Base-by-base conservation (phyloP, 345 rosid genomes). In the Syzygium grande region DNA sequence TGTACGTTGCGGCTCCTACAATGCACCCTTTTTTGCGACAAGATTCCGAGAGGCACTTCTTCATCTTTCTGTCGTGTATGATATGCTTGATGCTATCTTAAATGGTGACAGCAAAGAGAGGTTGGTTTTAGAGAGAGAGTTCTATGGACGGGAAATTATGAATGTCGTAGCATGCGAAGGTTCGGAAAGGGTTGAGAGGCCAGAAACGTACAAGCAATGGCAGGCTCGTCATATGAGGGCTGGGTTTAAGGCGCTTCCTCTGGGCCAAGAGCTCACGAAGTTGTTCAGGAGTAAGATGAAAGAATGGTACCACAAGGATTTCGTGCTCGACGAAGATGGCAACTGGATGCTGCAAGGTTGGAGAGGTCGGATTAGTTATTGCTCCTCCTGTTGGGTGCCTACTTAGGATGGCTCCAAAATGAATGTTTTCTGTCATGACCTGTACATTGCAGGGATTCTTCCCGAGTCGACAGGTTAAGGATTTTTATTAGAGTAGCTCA, bases 161-260 rank as follows among this genome's bases (percentile, higher is more conserved):
- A 96, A 94, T 56, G 93, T 92, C 27, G 87, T 97, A 84, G 97
- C 99, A 0, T 95, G 96, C 29, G 99, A 97, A 92, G 98, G 98
- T 10, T 29, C 87, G 5, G 98, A 93, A 77, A 94, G 99, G 92
- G 91, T 92, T 1, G 97, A 94, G 91, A 94, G 99, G 90, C 98
- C 99, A 0, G 99, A 96, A 93, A 93, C 95, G 23, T 94, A 95
- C 91, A 97, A 92, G 92, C 99, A 94, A 85, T 97, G 98, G 99
- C 96, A 95, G 59, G 91, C 25, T n/a, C 93, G 99, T 88, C 91
- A 46, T 80, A 41, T 86, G 78, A 94, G 96, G 65, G 98, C 95
- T 54, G 99, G 99, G 53, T 96, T 97, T 89, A 93, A 90, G 91
- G 93, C 87, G 30, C 93, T 91, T 68, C 92, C 92, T 8, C 87